Percentiles rank a stretch among this genome's conserved stretches.
phyloP scores from a whole-genome alignment of 1,284 basidiomycete genomes.

The Termitomyces sp. region DNA sequence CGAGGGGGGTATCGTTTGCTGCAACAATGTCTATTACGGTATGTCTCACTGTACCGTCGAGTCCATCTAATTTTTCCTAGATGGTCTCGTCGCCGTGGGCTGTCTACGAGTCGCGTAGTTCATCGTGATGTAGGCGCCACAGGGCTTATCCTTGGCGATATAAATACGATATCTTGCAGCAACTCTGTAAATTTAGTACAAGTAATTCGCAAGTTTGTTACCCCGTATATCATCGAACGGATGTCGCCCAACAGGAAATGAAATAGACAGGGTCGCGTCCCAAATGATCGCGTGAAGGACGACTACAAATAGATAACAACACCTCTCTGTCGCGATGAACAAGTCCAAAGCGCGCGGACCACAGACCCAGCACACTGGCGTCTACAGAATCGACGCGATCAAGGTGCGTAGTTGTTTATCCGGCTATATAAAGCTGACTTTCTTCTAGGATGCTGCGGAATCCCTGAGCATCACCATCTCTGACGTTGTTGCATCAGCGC shows the following conservation, averaged over 20 bases:
- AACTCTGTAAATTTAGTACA: not conserved
- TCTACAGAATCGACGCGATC: conserved; percentile 63
- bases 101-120: conserved; percentile 3
- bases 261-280: no score
- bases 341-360: conserved; percentile 43
- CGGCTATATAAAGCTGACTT: conserved; percentile 2
- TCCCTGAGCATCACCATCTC: conserved; percentile 82
- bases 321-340: conserved; percentile 30
- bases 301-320: conserved; percentile 4
- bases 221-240: not conserved
- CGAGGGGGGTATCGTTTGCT: conserved; percentile 3
- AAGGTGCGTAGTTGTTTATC: conserved; percentile 36
- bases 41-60: not conserved
- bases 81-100: conserved; percentile 1
- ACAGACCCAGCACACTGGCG: conserved; percentile 47
- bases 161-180: not conserved
- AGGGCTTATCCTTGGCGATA: not conserved
- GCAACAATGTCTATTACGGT: conserved; percentile 7
- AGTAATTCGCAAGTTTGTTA: not conserved
- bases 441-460: conserved; percentile 83
- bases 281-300: not conserved
- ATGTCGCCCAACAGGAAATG: not conserved
- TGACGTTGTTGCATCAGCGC: conserved; percentile 75
- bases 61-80: not conserved
- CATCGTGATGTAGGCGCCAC: not conserved